phyloP scores from a whole-genome alignment of 129 eudicot genomes.

The Gnaphalium uliginosum region DNA sequence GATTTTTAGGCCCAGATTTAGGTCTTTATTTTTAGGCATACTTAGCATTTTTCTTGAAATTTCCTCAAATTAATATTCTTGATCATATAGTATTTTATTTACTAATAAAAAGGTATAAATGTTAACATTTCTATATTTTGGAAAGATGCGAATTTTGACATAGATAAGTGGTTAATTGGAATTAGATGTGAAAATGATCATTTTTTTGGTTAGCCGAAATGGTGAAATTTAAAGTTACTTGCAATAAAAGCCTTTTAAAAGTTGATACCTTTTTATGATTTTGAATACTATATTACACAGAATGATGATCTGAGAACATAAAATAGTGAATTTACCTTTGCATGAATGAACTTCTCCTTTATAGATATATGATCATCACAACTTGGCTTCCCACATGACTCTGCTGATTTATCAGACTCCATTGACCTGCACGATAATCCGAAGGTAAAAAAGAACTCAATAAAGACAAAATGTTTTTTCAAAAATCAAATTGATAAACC shows the following conservation, averaged over 20 bases:
- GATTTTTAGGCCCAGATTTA: too few species aligned
- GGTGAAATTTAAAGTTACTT: too few species aligned
- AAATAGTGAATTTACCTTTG: conserved; percentile 57
- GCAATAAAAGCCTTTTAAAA: not conserved
- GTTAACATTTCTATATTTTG: too few species aligned
- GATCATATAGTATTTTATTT: not conserved
- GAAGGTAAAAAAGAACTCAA: not conserved
- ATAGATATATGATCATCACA: conserved; percentile 40
- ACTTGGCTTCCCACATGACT: conserved; percentile 53
- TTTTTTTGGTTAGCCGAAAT: too few species aligned
- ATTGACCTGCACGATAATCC: conserved; percentile 47
- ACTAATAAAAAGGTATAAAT: too few species aligned
- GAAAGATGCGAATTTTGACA: too few species aligned
- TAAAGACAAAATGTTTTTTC: not conserved
- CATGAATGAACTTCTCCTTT: conserved; percentile 87
- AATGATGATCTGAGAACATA: not conserved
- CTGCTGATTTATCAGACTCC: conserved; percentile 61
- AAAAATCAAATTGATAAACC: not conserved
- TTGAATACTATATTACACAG: not conserved
- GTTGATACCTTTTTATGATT: not conserved
- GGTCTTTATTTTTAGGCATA: too few species aligned
- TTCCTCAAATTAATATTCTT: not conserved
- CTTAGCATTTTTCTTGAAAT: too few species aligned
- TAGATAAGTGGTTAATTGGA: too few species aligned
- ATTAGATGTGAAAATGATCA: too few species aligned